phyloP scores from a whole-genome alignment of 2,329 filamentous ascomycete species.

The Hirsutella rhossiliensis region DNA sequence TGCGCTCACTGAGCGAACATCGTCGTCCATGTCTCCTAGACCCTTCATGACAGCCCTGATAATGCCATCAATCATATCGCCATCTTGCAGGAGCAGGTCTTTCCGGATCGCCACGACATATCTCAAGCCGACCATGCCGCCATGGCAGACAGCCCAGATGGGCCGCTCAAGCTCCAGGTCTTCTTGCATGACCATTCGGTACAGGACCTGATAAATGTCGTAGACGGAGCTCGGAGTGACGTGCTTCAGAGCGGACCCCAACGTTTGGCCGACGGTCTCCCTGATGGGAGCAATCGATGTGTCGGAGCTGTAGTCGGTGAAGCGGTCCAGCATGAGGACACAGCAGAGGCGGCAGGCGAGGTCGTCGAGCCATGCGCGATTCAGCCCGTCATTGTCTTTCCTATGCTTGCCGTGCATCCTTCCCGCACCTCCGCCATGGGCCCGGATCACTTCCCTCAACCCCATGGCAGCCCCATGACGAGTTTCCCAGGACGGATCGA shows the following conservation, averaged over 20 bases:
- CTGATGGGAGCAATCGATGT: slow-evolving; percentile 93
- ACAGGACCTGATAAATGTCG: slow-evolving; percentile 71
- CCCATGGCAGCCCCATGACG: slow-evolving; percentile 95
- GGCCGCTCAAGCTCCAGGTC: slow-evolving; percentile 62
- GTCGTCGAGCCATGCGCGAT: slow-evolving; percentile 83
- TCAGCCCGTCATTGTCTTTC: slow-evolving; percentile 65
- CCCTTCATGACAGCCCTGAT: slow-evolving; percentile 91
- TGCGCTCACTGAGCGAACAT: slow-evolving; percentile 91
- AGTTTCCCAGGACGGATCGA: slow-evolving; percentile 89
- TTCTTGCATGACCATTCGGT: slow-evolving; percentile 84
- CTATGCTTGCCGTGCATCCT: slow-evolving; percentile 58
- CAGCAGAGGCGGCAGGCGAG: slow-evolving; percentile 89
- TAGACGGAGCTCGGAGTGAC: slow-evolving; percentile 70
- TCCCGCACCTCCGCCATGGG: slow-evolving; percentile 85
- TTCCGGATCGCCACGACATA: slow-evolving; percentile 94
- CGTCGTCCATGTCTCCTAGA: slow-evolving; percentile 79
- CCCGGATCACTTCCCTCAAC: slow-evolving; percentile 76
- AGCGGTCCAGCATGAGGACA: slow-evolving; percentile 93
- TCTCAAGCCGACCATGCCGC: slow-evolving; percentile 91
- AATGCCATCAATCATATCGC: slow-evolving; percentile 82
- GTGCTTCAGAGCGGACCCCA: slow-evolving; percentile 81
- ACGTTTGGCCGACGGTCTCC: slow-evolving; percentile 87
- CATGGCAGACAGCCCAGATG: slow-evolving; percentile 91
- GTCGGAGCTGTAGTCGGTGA: slow-evolving; percentile 95
- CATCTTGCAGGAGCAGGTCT: slow-evolving; percentile 75